These are phyloP conservation scores for Senna siamea DNA, from an alignment of 306 rosid species.

Conservation along the genomic window DNA sequence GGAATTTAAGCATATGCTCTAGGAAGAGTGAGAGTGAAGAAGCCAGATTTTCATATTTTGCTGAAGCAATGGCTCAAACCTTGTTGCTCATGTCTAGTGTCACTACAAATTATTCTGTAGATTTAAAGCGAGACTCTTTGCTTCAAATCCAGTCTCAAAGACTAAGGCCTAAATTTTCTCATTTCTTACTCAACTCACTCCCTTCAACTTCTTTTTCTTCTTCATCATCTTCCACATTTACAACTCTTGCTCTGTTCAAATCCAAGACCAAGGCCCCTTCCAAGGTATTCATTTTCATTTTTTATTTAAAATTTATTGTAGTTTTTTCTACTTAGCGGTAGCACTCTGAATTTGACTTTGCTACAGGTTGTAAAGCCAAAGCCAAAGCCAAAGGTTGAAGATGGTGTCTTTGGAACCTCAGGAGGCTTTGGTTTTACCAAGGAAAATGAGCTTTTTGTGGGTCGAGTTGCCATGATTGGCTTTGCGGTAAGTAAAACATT, in stretches of 20 bases:
- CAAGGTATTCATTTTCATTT: constrained; percentile 56
- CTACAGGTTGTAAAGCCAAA: constrained; percentile 53
- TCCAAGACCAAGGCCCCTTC: constrained; percentile 80
- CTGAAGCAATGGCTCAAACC: constrained; percentile 79
- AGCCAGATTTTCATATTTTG: background rate
- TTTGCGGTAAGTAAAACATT: constrained; percentile 94
- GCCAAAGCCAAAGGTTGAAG: constrained; percentile 85
- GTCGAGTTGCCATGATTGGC: constrained; percentile 97
- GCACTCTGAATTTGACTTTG: constrained; percentile 10
- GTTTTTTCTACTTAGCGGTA: too few relatives aligned
- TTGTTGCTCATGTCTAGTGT: constrained; percentile 78
- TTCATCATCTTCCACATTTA: constrained; percentile 42
- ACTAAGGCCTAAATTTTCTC: constrained; percentile 64
- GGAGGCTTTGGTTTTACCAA: constrained; percentile 98
- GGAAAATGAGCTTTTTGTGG: constrained; percentile 96
- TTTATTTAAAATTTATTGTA: background rate
- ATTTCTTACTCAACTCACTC: constrained; percentile 49
- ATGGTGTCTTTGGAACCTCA: constrained; percentile 92
- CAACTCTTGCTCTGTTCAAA: constrained; percentile 72
- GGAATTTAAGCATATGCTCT: background rate
- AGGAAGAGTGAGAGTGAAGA: background rate
- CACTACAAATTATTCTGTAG: constrained; percentile 54
- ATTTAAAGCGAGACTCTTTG: constrained; percentile 61
- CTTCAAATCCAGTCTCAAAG: constrained; percentile 61
- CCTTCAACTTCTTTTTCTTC: constrained; percentile 42